Evolutionary conservation across 768 basidiomycete species (phyloP).

Genomic region (Inosperma sp.): DNA sequence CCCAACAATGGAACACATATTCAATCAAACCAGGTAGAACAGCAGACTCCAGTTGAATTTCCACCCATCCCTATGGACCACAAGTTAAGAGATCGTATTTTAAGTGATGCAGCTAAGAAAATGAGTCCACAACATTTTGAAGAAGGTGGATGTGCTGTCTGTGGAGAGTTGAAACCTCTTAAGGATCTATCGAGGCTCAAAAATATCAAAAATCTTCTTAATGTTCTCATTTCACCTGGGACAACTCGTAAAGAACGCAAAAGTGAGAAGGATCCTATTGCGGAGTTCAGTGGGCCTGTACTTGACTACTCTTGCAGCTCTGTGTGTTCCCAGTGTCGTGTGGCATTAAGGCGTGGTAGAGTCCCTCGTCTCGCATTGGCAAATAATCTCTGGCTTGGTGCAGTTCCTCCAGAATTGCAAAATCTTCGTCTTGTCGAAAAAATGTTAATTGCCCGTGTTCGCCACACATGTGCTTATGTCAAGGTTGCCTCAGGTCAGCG

Average conservation of each 20-base stretch:
- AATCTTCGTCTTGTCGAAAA: slow-evolving; percentile 22
- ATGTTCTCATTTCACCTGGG: slow-evolving; percentile 1
- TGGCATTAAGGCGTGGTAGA: background rate
- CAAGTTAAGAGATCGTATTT: too few relatives aligned
- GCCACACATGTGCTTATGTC: too few relatives aligned
- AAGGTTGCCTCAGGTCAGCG: slow-evolving; percentile 20
- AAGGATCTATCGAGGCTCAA: slow-evolving; percentile 17
- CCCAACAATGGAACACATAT: too few relatives aligned
- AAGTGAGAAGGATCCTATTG: background rate
- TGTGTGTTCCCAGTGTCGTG: slow-evolving; percentile 10
- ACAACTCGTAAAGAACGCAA: slow-evolving; percentile 9
- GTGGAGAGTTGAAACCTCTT: slow-evolving; percentile 19
- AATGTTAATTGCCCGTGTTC: slow-evolving; percentile 22
- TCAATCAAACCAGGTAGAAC: too few relatives aligned
- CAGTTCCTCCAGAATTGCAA: slow-evolving; percentile 12
- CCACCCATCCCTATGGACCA: too few relatives aligned
- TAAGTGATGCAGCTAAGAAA: too few relatives aligned
- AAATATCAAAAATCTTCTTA: slow-evolving; percentile 3
- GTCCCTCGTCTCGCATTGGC: slow-evolving; percentile 13
- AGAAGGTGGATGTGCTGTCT: too few relatives aligned
- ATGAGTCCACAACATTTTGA: too few relatives aligned
- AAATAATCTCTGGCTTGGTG: slow-evolving; percentile 16
- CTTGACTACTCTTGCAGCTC: slow-evolving; percentile 10
- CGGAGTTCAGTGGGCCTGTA: slow-evolving; percentile 12
- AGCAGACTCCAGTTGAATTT: too few relatives aligned